A percentile compares a stretch with the other conserved stretches of the same genome.
These are phyloP conservation scores for Wickerhamomyces rabaulensis DNA, from an alignment of 805 yeast genomes.

Conservation along the genomic window DNA sequence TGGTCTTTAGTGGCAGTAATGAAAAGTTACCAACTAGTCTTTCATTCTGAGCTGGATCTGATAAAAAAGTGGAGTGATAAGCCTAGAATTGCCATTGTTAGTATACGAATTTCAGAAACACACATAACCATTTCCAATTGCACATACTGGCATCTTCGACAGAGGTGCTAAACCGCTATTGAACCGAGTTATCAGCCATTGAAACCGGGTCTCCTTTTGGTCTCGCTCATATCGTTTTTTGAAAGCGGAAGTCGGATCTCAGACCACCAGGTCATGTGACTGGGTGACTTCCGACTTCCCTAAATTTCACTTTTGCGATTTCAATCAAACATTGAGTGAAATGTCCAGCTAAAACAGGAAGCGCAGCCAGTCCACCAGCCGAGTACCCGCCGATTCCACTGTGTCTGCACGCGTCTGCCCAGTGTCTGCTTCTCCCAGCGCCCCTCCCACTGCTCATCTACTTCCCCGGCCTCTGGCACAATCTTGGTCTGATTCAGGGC, in stretches of 20 bases:
- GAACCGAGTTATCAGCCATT: no score
- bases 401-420: background rate
- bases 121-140: background rate
- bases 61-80: constrained; percentile 73
- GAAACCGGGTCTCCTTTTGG: background rate
- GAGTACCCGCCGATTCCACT: background rate
- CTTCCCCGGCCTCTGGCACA: background rate
- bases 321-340: background rate
- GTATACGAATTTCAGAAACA: background rate
- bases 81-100: constrained; percentile 34
- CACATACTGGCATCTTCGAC: constrained; percentile 5
- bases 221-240: background rate
- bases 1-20: constrained; percentile 79
- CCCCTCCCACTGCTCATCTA: background rate
- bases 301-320: background rate
- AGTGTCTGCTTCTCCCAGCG: background rate
- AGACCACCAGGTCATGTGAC: background rate
- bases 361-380: background rate
- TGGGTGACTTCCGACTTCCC: background rate
- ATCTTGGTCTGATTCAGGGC: background rate
- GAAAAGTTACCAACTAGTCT: constrained; percentile 74
- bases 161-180: background rate
- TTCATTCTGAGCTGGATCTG: constrained; percentile 50
- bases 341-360: background rate
- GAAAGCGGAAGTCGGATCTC: background rate